Conservation (phyloP, 352 stramenopile species). For the Globisporangium uncinulatum region DNA sequence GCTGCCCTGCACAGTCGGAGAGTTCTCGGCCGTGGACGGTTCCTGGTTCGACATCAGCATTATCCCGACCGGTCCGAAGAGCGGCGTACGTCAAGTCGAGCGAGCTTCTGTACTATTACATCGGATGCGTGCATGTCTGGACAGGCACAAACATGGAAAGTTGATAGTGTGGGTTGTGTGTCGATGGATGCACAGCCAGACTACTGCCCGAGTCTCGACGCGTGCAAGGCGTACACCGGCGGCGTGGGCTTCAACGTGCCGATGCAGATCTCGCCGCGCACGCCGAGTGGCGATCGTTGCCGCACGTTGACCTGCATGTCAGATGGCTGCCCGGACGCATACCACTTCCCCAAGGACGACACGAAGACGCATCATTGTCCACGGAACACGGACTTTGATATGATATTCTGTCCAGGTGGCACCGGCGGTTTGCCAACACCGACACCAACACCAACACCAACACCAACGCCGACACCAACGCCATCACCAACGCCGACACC, state of each 20-base stretch:
- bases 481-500: conserved; percentile 27
- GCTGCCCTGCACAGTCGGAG: conserved; percentile 29
- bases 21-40: conserved; percentile 52
- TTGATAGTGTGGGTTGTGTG: not conserved
- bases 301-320: conserved; percentile 34
- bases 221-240: conserved; percentile 53
- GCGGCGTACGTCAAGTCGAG: conserved; percentile 56
- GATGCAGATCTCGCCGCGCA: conserved; percentile 53
- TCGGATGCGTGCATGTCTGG: no score
- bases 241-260: conserved; percentile 60
- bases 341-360: conserved; percentile 66
- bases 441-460: conserved; percentile 19
- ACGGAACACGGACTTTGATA: conserved; percentile 41
- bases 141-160: no score
- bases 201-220: conserved; percentile 42
- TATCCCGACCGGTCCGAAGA: conserved; percentile 61
- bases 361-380: conserved; percentile 55
- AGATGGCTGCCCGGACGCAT: conserved; percentile 52
- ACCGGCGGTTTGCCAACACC: conserved; percentile 13
- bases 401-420: conserved; percentile 55
- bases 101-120: no score
- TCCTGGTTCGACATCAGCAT: conserved; percentile 76
- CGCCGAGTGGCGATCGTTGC: conserved; percentile 28
- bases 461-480: conserved; percentile 17
- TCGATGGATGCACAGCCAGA: conserved; percentile 28